Conservation (phyloP, 1,139 yeast species). For the Debaryomyces sp. region DNA sequence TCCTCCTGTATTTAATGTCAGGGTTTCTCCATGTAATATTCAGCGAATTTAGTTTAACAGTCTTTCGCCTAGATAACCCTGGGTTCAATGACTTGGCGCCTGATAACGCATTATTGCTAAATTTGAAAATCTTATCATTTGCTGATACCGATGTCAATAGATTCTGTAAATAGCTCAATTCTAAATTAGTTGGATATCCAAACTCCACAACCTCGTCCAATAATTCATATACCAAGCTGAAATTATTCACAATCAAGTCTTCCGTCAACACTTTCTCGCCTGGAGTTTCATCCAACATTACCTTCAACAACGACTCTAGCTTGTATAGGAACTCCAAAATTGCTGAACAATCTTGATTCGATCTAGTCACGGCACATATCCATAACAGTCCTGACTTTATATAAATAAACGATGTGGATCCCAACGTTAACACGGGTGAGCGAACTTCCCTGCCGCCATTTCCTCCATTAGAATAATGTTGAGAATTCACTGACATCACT, state of each 20-base stretch:
- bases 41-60: slow-evolving; percentile 9
- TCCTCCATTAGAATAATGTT: slow-evolving; percentile 16
- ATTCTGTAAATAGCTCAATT: slow-evolving; percentile 40
- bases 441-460: slow-evolving; percentile 38
- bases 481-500: slow-evolving; percentile 59
- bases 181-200: slow-evolving; percentile 82
- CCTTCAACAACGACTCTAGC: slow-evolving; percentile 49
- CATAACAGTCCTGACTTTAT: slow-evolving; percentile 71
- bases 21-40: slow-evolving; percentile 66
- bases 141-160: slow-evolving; percentile 25
- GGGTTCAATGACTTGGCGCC: slow-evolving; percentile 5
- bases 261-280: slow-evolving; percentile 25
- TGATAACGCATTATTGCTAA: slow-evolving; percentile 15
- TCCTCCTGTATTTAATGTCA: slow-evolving; percentile 78
- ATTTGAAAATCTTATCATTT: slow-evolving; percentile 27
- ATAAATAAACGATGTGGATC: slow-evolving; percentile 89
- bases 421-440: slow-evolving; percentile 87
- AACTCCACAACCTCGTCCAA: slow-evolving; percentile 78
- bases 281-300: slow-evolving; percentile 17
- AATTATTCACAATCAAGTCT: slow-evolving; percentile 49
- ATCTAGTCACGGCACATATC: slow-evolving; percentile 84
- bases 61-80: slow-evolving; percentile 10
- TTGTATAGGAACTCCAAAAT: slow-evolving; percentile 78
- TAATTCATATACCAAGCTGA: slow-evolving; percentile 70
- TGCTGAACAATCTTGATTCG: slow-evolving; percentile 82